Evolutionary conservation across 2,329 filamentous ascomycete species (phyloP).

Genomic region (Acephala macrosclerotiorum): DNA sequence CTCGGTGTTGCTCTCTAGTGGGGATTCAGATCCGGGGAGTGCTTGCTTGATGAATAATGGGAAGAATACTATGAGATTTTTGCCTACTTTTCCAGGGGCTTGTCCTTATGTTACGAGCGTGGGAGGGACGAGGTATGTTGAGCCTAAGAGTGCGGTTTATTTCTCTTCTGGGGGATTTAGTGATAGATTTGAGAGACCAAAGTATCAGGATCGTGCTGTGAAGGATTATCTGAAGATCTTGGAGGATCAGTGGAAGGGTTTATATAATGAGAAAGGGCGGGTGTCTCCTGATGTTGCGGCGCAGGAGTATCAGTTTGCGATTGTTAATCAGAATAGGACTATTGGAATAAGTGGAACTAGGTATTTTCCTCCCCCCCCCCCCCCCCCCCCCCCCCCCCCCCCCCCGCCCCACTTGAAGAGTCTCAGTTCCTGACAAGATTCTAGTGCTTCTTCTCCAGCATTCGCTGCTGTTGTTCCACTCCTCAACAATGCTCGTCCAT

Average conservation of each 20-base stretch:
- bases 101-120: conserved; percentile 73
- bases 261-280: conserved; percentile 57
- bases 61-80: conserved; percentile 57
- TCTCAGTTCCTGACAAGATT: conserved; percentile 38
- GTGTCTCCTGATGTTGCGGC: conserved; percentile 62
- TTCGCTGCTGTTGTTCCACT: conserved; percentile 65
- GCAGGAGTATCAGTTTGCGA: conserved; percentile 62
- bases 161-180: conserved; percentile 58
- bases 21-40: conserved; percentile 60
- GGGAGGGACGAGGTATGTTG: conserved; percentile 58
- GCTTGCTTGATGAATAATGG: conserved; percentile 67
- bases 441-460: conserved; percentile 61
- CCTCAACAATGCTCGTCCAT: conserved; percentile 66
- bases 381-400: neutral
- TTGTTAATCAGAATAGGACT: conserved; percentile 13
- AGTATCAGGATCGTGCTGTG: conserved; percentile 55
- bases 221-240: conserved; percentile 52
- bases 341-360: conserved; percentile 33
- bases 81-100: conserved; percentile 67
- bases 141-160: conserved; percentile 52
- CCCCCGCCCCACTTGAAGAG: neutral
- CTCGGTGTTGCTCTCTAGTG: conserved; percentile 66
- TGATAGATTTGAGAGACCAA: conserved; percentile 55
- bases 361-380: conserved; percentile 13
- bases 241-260: conserved; percentile 51